These are phyloP conservation scores for Plenodomus lindquistii DNA, from an alignment of 2,329 filamentous ascomycete genomes.

Conservation along the genomic window DNA sequence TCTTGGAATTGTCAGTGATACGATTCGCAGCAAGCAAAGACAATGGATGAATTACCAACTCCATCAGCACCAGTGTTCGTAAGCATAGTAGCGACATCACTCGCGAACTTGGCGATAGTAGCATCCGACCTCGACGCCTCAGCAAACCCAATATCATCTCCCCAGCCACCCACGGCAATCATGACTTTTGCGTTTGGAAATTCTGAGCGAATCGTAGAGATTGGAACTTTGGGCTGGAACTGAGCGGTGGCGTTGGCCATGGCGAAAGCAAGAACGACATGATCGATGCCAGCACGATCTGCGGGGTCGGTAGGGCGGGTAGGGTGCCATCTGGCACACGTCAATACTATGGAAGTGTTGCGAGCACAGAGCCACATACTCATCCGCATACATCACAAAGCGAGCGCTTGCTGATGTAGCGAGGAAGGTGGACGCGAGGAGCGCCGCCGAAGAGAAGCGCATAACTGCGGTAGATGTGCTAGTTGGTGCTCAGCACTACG, in stretches of 20 bases:
- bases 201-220: constrained; percentile 56
- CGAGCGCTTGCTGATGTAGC: constrained; percentile 23
- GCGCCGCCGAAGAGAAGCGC: constrained; percentile 18
- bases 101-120: constrained; percentile 62
- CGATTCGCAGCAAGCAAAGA: neutral
- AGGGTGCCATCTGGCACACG: constrained; percentile 34
- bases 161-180: constrained; percentile 77
- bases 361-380: constrained; percentile 25
- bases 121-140: constrained; percentile 56
- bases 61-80: constrained; percentile 67
- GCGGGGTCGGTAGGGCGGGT: constrained; percentile 27
- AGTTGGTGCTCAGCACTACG: neutral
- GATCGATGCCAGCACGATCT: constrained; percentile 41
- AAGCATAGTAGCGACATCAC: constrained; percentile 67
- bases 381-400: constrained; percentile 39
- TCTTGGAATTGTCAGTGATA: constrained; percentile 44
- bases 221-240: constrained; percentile 59
- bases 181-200: constrained; percentile 66
- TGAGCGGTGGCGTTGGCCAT: constrained; percentile 48
- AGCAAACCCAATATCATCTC: constrained; percentile 67
- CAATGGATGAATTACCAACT: constrained; percentile 51
- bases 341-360: neutral
- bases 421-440: constrained; percentile 18
- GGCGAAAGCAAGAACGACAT: constrained; percentile 43
- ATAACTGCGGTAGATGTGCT: constrained; percentile 10